Base-by-base conservation (phyloP, 106 monocot genomes). In the Dendrobium chrysotoxum region DNA sequence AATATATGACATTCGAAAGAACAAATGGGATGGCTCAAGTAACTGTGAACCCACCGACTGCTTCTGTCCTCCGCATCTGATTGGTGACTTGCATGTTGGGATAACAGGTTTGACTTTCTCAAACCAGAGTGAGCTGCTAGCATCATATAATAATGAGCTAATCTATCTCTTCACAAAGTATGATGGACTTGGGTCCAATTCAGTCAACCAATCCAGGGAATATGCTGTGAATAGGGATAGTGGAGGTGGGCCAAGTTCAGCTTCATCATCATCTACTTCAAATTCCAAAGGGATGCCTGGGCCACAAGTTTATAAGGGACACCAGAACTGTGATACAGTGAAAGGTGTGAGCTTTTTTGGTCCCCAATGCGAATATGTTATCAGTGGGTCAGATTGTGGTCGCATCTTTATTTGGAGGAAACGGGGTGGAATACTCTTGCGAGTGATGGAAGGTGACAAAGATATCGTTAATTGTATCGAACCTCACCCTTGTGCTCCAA, bases 331-430 rank as follows among this genome's bases (percentile, higher is more conserved):
- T 76, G 81, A 88, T 9, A 98, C 94, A 16, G 78, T 95, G 66
- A 98, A 98, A 78, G 94, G 98, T 58, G 98, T 91, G 4, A 88
- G 81, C 40, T 94, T 98, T 64, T 84, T 91, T 65, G 94, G 94
- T 18, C 94, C 98, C 47, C 83, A 82, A 67, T 87, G 89, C 77
- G 98, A 98, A 39, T 98, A 91, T 86, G 91, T 97, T n/a, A 85
- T 84, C 28, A 95, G 92, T 84, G 98, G 98, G 20, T 98, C 98
- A 25, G 98, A 98, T 38, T 94, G 94, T 84, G 98, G 95, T 0
- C 86, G 87, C 18, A 78, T 89, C 3, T 98, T 98, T 86, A 92
- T 98, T 76, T 98, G 98, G 98, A 92, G 86, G 39, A 98, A 95
- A 79, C 89, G 80, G 72, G 95, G 81, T 77, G 98, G 89, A 21